Evolutionary conservation across 2,329 filamentous ascomycete species (phyloP), one percentile per base, ranked within the genome.

Genomic region (Cryphonectria naterciae): DNA sequence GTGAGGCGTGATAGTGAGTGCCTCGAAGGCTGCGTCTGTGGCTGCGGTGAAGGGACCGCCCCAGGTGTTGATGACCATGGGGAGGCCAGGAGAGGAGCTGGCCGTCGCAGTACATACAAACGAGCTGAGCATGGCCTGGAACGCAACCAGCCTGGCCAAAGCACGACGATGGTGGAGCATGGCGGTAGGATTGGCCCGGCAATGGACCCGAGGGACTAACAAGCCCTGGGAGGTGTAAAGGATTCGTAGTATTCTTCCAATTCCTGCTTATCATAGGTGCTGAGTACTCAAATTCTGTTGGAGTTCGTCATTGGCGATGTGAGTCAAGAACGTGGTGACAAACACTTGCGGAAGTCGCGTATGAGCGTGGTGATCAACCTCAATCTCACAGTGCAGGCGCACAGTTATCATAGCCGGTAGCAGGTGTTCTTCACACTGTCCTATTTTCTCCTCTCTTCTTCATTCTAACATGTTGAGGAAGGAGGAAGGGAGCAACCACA

Each of bases 31-130:
- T 7, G 84, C 83, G 76, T 87, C 83, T 1, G 86, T 88, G 32
- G 86, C 85, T 1, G 80, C 81, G 3, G 81, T 85, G 74, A 88
- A 88, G 32, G 83, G 78, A 0, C 85, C 86, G 60, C 83, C 83
- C 86, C 86, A 88, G 8, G 86, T 88, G 76, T 87, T 88, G 73
- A 88, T 82, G 17, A 85, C 81, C 73, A 88, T 79, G 3, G 86
- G 86, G 7, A 86, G 77, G 7, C 81, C 80, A 1, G 83, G 81
- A 0, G 82, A 80, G 25, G 77, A 71, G n/a, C 75, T 54, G 2
- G 22, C 22, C 3, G n/a, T 19, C 10, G 63, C 41, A 13, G n/a
- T 8, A 19, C n/a, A 39, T 28, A n/a, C 37, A 2, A n/a, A 46
- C 1, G n/a, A n/a, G 52, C 13, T 28, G 32, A 37, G 46, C 8